A percentile compares a stretch with the other conserved stretches of the same genome.
These are phyloP conservation scores for Aspergillus sojae DNA, from an alignment of 2,329 filamentous ascomycete species.

Conservation along the genomic window DNA sequence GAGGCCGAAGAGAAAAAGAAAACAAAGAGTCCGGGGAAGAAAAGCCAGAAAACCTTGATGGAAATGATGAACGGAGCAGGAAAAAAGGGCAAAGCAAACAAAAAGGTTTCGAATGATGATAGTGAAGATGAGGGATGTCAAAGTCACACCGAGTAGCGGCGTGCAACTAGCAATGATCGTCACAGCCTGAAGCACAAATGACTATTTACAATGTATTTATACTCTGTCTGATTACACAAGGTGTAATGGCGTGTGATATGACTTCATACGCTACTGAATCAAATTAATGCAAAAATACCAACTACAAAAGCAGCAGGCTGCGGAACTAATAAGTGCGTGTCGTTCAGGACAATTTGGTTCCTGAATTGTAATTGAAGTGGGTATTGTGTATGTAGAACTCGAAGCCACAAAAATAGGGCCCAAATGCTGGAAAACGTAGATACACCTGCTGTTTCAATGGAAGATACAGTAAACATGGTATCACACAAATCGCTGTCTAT, in stretches of 20 bases:
- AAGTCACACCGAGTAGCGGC: constrained; percentile 14
- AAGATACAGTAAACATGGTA: constrained; percentile 21
- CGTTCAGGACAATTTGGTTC: not conserved
- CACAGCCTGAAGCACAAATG: not conserved
- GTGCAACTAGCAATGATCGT: not conserved
- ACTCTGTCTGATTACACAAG: not conserved
- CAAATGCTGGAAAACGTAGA: constrained; percentile 16
- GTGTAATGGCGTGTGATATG: not conserved
- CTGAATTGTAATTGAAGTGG: constrained; percentile 10
- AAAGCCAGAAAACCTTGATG: constrained; percentile 38
- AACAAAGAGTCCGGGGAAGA: constrained; percentile 46
- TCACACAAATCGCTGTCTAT: constrained; percentile 20
- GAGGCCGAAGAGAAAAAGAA: constrained; percentile 59
- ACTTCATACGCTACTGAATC: not conserved
- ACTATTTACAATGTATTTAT: not conserved
- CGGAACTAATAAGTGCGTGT: not conserved
- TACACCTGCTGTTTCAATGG: constrained; percentile 1
- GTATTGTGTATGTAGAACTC: constrained; percentile 14
- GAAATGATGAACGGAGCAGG: constrained; percentile 35
- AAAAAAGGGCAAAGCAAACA: constrained; percentile 15
- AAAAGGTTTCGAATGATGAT: constrained; percentile 3
- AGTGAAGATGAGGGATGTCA: constrained; percentile 27
- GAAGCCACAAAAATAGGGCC: constrained; percentile 13
- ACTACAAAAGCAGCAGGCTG: not conserved
- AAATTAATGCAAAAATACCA: not conserved